Base-by-base conservation (phyloP, 2,329 filamentous ascomycete genomes). In the Neofusicoccum umdonicola region DNA sequence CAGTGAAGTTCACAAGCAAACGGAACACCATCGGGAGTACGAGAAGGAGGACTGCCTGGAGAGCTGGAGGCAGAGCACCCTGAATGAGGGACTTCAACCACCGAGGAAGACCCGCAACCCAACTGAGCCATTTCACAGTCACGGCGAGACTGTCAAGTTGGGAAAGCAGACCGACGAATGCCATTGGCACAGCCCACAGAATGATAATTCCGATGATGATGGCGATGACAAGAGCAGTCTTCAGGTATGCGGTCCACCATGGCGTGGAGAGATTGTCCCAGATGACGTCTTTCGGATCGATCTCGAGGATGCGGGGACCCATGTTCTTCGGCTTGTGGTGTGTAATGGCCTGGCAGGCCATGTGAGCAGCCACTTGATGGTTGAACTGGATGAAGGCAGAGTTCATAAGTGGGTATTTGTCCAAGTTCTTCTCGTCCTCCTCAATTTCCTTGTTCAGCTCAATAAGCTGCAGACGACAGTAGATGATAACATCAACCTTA, bases 321-420 rank as follows among this genome's bases (percentile, higher is more conserved):
- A 99, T 99, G 51, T 96, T 91, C 70, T 91, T 91, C 1, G 95
- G 95, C 0, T 97, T 78, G 71, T 99, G 95, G 74, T 98, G 93
- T 44, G 90, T 93, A 51, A 96, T 84, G 54, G 92, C 88, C 75
- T 99, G 95, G 74, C 93, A 97, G 65, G 94, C 95, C 95, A 99
- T 98, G 72, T 99, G 95, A 0, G 95, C 95, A 5, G 94, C 93
- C 1, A 97, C 91, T 75, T 99, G 95, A 73, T 97, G 90, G 73
- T 99, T 97, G 83, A 99, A 99, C 74, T 99, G 95, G 67, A 99
- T 93, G 71, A 99, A 99, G 0, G 95, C 95, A 0, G 94, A 97
- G 72, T 91, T 97, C 93, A 97, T 96, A 52, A 93, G 80, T 0
- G 94, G 93, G 67, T 92, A 98, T 4, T 89, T 87, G 69, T 97